phyloP scores from a whole-genome alignment of 306 rosid species.

The Fagus crenata region DNA sequence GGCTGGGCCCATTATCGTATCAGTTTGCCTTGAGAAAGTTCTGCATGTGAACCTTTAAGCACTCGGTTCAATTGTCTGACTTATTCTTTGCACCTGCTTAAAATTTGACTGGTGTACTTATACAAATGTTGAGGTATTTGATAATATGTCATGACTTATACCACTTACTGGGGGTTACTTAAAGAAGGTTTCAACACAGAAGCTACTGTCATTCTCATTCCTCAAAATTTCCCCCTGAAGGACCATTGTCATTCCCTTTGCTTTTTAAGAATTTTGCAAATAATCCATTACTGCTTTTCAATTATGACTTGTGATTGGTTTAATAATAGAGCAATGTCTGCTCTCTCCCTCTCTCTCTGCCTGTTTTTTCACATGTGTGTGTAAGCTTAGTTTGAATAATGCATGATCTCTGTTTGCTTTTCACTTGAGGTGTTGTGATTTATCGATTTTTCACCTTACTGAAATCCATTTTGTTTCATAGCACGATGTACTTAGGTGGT shows the following conservation, averaged over 20 bases:
- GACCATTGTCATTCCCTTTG: too few species aligned
- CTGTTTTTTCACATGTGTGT: background rate
- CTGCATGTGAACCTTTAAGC: conserved; percentile 42
- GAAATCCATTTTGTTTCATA: too few species aligned
- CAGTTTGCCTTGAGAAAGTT: conserved; percentile 38
- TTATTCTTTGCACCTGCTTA: conserved; percentile 28
- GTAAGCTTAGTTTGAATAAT: background rate
- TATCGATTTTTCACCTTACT: too few species aligned
- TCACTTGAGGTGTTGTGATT: background rate
- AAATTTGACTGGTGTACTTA: conserved; percentile 16
- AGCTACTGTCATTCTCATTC: background rate
- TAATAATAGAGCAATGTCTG: background rate
- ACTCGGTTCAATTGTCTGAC: conserved; percentile 14
- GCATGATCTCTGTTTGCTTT: background rate
- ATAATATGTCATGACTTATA: background rate
- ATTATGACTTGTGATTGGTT: background rate
- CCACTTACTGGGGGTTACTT: conserved; percentile 1
- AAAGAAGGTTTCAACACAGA: conserved; percentile 9
- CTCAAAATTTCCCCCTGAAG: too few species aligned
- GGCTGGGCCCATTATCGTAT: conserved; percentile 69
- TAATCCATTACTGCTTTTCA: background rate
- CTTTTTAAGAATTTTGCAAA: background rate
- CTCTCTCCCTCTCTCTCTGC: too few species aligned
- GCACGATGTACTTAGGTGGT: too few species aligned
- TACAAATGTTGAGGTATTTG: conserved; percentile 12